These are phyloP conservation scores for Monosporascus cannonballus DNA, from an alignment of 2,329 filamentous ascomycete genomes.

Conservation along the genomic window DNA sequence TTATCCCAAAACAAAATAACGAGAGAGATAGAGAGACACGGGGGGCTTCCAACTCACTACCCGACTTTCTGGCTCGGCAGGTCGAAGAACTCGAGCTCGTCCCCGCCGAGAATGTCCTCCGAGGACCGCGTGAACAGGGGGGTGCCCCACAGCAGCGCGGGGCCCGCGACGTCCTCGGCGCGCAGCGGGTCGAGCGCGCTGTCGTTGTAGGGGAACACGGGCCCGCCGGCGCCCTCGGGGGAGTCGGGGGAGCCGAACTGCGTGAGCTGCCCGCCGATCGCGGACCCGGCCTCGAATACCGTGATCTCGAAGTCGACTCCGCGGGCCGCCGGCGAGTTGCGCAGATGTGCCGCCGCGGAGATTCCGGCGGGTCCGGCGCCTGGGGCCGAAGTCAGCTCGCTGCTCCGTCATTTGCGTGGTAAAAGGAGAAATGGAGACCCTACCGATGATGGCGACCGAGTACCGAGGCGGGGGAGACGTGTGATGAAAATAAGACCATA, in stretches of 20 bases:
- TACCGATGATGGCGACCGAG: conserved; percentile 20
- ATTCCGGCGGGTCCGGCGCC: conserved; percentile 22
- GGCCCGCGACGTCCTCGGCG: conserved; percentile 19
- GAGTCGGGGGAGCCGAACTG: conserved; percentile 5
- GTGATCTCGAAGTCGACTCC: conserved; percentile 13
- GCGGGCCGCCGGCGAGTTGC: conserved; percentile 1
- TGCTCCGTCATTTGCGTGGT: not conserved
- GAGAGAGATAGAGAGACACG: not conserved
- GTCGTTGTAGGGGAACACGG: conserved; percentile 15
- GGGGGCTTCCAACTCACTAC: conserved; percentile 12
- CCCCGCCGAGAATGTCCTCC: conserved; percentile 10
- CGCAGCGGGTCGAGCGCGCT: conserved; percentile 12
- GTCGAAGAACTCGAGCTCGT: conserved; percentile 13
- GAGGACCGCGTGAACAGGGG: conserved; percentile 17
- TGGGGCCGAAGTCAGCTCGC: conserved; percentile 6
- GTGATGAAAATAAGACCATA: not conserved
- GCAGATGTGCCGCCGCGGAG: conserved; percentile 17
- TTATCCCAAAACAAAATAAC: not conserved
- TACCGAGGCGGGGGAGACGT: conserved; percentile 10
- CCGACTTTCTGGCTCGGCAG: conserved; percentile 12
- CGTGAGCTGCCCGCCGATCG: conserved; percentile 16
- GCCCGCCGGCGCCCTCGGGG: not conserved
- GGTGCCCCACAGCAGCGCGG: conserved; percentile 15
- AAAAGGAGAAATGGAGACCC: conserved; percentile 1
- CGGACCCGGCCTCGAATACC: conserved; percentile 14